Evolutionary conservation across 179 eudicot genomes (phyloP).

Genomic region (Beta corolliflora): DNA sequence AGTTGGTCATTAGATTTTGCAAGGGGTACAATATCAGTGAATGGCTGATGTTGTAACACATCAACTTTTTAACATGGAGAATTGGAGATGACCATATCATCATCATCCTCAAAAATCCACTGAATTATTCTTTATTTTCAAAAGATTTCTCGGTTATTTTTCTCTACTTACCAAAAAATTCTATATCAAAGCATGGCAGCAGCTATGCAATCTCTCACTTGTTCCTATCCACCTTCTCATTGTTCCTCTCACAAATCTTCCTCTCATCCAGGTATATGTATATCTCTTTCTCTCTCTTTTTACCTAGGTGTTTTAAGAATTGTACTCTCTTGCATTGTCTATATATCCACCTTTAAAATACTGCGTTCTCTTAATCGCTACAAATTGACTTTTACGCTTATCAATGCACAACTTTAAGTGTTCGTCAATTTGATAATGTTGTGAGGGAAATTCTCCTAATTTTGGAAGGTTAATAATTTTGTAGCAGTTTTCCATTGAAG

Average conservation of each 20-base stretch:
- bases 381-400: no score
- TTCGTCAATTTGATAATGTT: no score
- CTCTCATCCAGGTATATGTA: constrained; percentile 41
- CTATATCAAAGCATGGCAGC: constrained; percentile 24
- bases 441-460: neutral
- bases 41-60: constrained; percentile 39
- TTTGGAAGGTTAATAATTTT: neutral
- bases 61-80: constrained; percentile 1
- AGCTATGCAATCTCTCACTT: constrained; percentile 52
- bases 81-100: constrained; percentile 15
- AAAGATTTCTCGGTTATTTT: neutral
- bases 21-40: constrained; percentile 20
- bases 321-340: neutral
- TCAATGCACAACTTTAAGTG: no score
- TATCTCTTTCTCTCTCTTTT: neutral
- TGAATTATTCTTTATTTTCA: neutral
- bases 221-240: constrained; percentile 52
- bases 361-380: no score
- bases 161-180: neutral
- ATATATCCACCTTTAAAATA: neutral
- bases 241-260: constrained; percentile 36
- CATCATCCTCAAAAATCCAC: constrained; percentile 11
- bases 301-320: no score
- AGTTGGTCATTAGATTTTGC: no score
- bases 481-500: no score